Evolutionary conservation across 768 basidiomycete species (phyloP).

Genomic region (Antrodiella citrinella): DNA sequence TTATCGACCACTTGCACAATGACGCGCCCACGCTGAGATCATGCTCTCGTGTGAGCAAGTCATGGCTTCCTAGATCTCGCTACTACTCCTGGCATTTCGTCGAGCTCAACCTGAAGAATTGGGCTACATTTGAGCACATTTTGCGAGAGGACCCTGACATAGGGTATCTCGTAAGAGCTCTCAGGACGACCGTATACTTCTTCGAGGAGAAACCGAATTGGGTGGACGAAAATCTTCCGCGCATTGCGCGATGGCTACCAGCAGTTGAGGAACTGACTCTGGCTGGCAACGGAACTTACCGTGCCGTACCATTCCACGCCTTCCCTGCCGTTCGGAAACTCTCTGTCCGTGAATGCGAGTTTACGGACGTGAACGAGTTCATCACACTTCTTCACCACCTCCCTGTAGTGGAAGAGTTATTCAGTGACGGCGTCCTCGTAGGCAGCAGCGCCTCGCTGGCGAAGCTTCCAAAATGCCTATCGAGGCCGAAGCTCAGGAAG

Average conservation of each 20-base stretch:
- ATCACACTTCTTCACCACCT: constrained; percentile 5
- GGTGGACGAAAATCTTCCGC: constrained; percentile 8
- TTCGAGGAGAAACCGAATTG: constrained; percentile 6
- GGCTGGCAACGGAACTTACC: constrained; percentile 8
- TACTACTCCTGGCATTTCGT: constrained; percentile 6
- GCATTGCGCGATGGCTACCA: constrained; percentile 5
- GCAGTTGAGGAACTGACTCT: constrained; percentile 5
- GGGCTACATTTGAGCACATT: constrained; percentile 2
- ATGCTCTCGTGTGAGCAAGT: not conserved
- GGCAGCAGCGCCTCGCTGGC: not conserved
- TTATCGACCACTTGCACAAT: not conserved
- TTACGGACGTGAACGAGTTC: constrained; percentile 9
- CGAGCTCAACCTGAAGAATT: constrained; percentile 6
- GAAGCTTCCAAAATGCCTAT: not conserved
- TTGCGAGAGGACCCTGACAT: constrained; percentile 3
- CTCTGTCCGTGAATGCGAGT: constrained; percentile 5
- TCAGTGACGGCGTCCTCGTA: not conserved
- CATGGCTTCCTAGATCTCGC: constrained; percentile 1
- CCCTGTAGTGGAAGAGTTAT: constrained; percentile 7
- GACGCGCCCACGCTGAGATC: not conserved
- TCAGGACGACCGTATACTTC: constrained; percentile 5
- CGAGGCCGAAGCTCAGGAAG: not conserved
- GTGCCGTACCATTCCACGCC: constrained; percentile 6
- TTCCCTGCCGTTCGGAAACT: constrained; percentile 4
- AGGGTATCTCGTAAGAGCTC: constrained; percentile 4